Base-by-base conservation (phyloP, 768 basidiomycete species). In the Mycena galopus region DNA sequence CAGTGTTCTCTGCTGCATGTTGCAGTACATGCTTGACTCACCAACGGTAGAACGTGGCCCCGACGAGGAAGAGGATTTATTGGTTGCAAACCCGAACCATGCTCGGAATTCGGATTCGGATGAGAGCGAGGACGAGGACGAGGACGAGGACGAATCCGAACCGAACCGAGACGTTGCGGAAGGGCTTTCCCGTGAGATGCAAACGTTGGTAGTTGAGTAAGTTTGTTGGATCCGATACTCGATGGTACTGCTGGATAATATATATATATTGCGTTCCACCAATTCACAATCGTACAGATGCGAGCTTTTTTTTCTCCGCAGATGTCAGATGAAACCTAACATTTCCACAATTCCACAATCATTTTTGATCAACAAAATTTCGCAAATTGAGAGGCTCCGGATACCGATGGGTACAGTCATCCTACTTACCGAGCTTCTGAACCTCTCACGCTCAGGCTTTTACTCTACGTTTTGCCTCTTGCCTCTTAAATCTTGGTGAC, bases 11-110 rank as follows among this genome's bases (percentile, higher is more conserved):
- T 65, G 33, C 35, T 57, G 16, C 35, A 5, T 47, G 44, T n/a
- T 4, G 4, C 16, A 10, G 3, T 14, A 27, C 6, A 53, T 56
- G 32, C 30, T 65, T 39, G 17, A 32, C 25, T 14, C 2, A n/a
- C 50, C 33, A 2, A 32, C 42, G 60, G 65, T 71, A 80, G 80
- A 79, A 57, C 72, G 65, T 59, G 73, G 75, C 39, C 74, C 81
- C 44, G 78, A 78, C 51, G 84, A 86, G 10, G 82, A 82, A 23
- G 90, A 89, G 67, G 93, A 94, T 77, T 84, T 94, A 25, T 84
- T 94, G 14, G 83, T 92, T 4, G 86, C 86, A 4, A 94, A 94
- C 78, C 92, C 93, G 1, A 94, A 94, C 75, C 92, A 91, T 72
- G 77, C 14, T 1, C 21, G n/a, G 19, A 23, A n/a, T 47, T 30